Percentiles rank a stretch among this genome's conserved stretches.
These are phyloP conservation scores for Russula virescens DNA, from an alignment of 768 basidiomycete species.

Conservation along the genomic window DNA sequence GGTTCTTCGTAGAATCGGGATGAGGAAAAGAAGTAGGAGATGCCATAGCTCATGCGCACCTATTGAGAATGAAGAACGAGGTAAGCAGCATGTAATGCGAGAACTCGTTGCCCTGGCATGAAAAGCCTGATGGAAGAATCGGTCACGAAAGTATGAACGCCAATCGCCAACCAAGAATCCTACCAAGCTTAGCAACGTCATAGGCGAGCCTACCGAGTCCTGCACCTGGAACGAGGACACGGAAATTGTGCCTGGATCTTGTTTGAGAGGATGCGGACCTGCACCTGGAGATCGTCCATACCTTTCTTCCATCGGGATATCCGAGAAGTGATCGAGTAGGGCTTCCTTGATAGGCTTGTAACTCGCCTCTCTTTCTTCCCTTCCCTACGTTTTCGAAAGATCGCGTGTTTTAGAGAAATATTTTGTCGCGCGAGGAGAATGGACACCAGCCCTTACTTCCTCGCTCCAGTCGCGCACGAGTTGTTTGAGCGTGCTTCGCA, in stretches of 20 bases:
- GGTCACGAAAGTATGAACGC: not conserved
- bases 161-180: slow-evolving; percentile 5
- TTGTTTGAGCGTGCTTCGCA: slow-evolving; percentile 88
- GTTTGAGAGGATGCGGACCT: not conserved
- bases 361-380: slow-evolving; percentile 65
- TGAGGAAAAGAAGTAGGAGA: not conserved
- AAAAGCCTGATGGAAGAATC: slow-evolving; percentile 52
- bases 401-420: not conserved
- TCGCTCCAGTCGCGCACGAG: slow-evolving; percentile 91
- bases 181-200: slow-evolving; percentile 80
- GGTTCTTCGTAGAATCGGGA: slow-evolving; percentile 40
- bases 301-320: slow-evolving; percentile 54
- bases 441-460: slow-evolving; percentile 46
- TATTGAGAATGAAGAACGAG: slow-evolving; percentile 84
- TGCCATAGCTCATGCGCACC: slow-evolving; percentile 39
- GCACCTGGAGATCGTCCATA: slow-evolving; percentile 10
- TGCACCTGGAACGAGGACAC: slow-evolving; percentile 85
- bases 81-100: slow-evolving; percentile 92
- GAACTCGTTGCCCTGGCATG: slow-evolving; percentile 93
- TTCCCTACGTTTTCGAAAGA: slow-evolving; percentile 46
- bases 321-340: slow-evolving; percentile 55
- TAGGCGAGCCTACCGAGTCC: slow-evolving; percentile 85
- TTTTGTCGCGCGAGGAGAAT: not conserved
- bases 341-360: slow-evolving; percentile 82
- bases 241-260: slow-evolving; percentile 43